phyloP scores from a whole-genome alignment of 2,329 filamentous ascomycete genomes.

The Beauveria caledonica region DNA sequence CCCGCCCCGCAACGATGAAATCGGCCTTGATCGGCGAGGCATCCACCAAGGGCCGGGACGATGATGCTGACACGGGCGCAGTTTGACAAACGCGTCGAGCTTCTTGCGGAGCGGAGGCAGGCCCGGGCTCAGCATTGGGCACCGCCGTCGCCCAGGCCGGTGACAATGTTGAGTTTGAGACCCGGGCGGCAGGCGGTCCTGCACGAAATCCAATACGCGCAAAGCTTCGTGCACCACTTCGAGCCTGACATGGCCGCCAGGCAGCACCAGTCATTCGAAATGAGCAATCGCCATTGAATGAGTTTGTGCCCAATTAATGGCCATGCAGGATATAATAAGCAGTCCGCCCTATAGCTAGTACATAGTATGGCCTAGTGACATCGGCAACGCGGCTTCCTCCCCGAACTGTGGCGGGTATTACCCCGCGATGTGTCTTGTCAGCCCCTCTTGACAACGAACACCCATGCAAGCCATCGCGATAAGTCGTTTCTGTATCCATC shows the following conservation, averaged over 20 bases:
- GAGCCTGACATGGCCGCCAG: slow-evolving; percentile 39
- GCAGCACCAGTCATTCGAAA: slow-evolving; percentile 33
- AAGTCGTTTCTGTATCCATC: no score
- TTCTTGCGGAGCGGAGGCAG: slow-evolving; percentile 31
- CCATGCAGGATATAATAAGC: neutral
- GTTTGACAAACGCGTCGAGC: slow-evolving; percentile 41
- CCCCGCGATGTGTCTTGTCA: slow-evolving; percentile 13
- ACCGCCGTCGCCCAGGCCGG: slow-evolving; percentile 32
- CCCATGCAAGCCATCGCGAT: neutral
- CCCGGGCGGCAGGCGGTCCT: slow-evolving; percentile 20
- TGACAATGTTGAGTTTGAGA: slow-evolving; percentile 22
- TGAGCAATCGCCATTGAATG: neutral
- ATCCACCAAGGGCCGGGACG: slow-evolving; percentile 30
- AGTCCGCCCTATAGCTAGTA: neutral
- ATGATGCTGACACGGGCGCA: slow-evolving; percentile 41
- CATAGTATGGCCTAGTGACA: neutral
- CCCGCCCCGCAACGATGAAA: slow-evolving; percentile 41
- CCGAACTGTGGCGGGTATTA: neutral
- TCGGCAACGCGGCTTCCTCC: neutral
- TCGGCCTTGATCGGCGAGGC: slow-evolving; percentile 37
- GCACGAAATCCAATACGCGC: slow-evolving; percentile 36
- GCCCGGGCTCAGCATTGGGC: slow-evolving; percentile 36
- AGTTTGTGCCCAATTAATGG: neutral
- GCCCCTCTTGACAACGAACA: neutral
- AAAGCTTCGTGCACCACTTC: slow-evolving; percentile 38